Percentiles rank a stretch among this genome's conserved stretches.
Evolutionary conservation across 176 grass and related monocot genomes (phyloP).

Genomic region (Eleusine coracana): DNA sequence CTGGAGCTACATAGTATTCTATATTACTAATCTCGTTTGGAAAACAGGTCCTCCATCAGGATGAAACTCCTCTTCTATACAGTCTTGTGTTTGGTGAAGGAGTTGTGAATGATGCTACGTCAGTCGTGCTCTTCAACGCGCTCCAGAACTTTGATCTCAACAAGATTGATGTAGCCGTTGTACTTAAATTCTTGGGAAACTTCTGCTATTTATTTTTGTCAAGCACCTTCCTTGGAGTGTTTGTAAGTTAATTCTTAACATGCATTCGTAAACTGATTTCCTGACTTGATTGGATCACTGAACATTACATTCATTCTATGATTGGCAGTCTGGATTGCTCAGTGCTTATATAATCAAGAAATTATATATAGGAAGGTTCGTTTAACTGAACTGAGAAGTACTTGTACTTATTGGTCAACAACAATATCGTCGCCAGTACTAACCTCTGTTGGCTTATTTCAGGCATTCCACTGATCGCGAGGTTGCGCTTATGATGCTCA

Average conservation of each 20-base stretch:
- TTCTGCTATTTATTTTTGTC: constrained; percentile 81
- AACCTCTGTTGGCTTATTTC: constrained; percentile 33
- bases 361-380: constrained; percentile 94
- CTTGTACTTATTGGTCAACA: background rate
- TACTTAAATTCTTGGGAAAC: constrained; percentile 73
- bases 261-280: background rate
- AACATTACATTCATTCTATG: constrained; percentile 29
- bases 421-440: constrained; percentile 11
- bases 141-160: constrained; percentile 86
- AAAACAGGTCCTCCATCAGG: constrained; percentile 92
- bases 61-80: constrained; percentile 93
- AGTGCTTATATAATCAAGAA: constrained; percentile 97
- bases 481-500: constrained; percentile 95
- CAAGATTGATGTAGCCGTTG: constrained; percentile 51
- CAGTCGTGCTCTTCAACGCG: constrained; percentile 96
- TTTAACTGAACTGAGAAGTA: constrained; percentile 22
- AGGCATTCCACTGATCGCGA: constrained; percentile 99
- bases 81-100: constrained; percentile 97
- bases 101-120: constrained; percentile 96
- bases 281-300: background rate
- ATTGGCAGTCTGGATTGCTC: constrained; percentile 75
- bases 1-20: background rate
- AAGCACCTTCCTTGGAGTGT: constrained; percentile 92
- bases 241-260: constrained; percentile 64
- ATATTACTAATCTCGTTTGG: constrained; percentile 12